A percentile compares a stretch with the other conserved stretches of the same genome.
Evolutionary conservation across 257 asterid species (phyloP).

Genomic region (Echites panduratus): DNA sequence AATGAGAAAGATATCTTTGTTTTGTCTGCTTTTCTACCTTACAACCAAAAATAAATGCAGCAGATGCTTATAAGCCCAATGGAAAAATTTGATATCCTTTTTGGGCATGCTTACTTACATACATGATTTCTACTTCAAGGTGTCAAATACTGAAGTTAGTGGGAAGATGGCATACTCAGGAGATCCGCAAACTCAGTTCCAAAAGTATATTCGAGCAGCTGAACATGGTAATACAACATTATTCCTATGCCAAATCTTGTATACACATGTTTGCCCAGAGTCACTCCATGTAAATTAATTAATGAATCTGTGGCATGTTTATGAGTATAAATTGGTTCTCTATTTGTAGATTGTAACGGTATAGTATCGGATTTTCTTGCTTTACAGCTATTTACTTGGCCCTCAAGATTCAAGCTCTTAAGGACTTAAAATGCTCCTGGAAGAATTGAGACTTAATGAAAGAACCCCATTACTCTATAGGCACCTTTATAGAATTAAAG

Average conservation of each 20-base stretch:
- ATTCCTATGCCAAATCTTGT: background rate
- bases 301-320: background rate
- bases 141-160: slow-evolving; percentile 9
- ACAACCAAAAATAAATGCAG: background rate
- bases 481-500: background rate
- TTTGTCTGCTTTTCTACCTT: background rate
- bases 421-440: background rate
- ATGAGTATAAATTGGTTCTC: background rate
- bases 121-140: slow-evolving; percentile 1
- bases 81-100: background rate
- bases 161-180: background rate
- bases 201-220: slow-evolving; percentile 7
- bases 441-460: background rate
- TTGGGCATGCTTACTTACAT: background rate
- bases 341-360: background rate
- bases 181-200: background rate
- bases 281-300: background rate
- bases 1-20: background rate
- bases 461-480: background rate
- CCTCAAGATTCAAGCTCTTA: background rate
- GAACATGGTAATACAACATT: background rate
- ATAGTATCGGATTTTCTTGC: background rate
- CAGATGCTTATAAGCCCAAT: background rate
- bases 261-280: background rate
- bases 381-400: background rate